These are phyloP conservation scores for Silene conica DNA, from an alignment of 148 eudicot genomes.

Conservation along the genomic window DNA sequence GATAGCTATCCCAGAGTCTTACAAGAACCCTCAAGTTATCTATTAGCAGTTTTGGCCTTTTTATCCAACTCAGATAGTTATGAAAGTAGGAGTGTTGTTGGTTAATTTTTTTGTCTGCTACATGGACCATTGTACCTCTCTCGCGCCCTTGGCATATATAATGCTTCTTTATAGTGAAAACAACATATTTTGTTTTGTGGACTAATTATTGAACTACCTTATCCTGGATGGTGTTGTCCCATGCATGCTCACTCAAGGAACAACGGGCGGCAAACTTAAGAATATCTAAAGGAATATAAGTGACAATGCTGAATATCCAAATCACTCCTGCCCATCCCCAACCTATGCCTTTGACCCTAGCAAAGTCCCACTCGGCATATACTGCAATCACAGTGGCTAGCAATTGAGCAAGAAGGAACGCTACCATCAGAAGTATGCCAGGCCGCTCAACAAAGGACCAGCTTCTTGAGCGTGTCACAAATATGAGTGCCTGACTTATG, in stretches of 20 bases:
- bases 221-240: slow-evolving; percentile 48
- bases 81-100: slow-evolving; percentile 21
- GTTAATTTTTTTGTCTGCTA: slow-evolving; percentile 42
- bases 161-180: slow-evolving; percentile 55
- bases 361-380: slow-evolving; percentile 72
- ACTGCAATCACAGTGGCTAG: slow-evolving; percentile 77
- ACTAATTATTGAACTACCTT: slow-evolving; percentile 27
- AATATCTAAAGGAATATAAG: slow-evolving; percentile 81
- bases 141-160: slow-evolving; percentile 35
- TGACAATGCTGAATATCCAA: slow-evolving; percentile 67
- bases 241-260: slow-evolving; percentile 45
- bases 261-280: slow-evolving; percentile 57
- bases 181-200: too few species aligned
- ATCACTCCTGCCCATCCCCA: slow-evolving; percentile 94
- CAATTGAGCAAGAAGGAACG: slow-evolving; percentile 72
- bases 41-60: slow-evolving; percentile 41
- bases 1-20: not conserved
- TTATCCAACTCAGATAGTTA: slow-evolving; percentile 39
- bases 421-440: slow-evolving; percentile 50
- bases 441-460: slow-evolving; percentile 85
- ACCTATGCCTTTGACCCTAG: slow-evolving; percentile 61
- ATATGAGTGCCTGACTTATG: slow-evolving; percentile 86
- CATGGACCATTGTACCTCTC: slow-evolving; percentile 56
- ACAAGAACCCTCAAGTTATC: not conserved
- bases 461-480: slow-evolving; percentile 81